Evolutionary conservation across 139 green algal genomes (phyloP).

Genomic region (Micractinium sp.): DNA sequence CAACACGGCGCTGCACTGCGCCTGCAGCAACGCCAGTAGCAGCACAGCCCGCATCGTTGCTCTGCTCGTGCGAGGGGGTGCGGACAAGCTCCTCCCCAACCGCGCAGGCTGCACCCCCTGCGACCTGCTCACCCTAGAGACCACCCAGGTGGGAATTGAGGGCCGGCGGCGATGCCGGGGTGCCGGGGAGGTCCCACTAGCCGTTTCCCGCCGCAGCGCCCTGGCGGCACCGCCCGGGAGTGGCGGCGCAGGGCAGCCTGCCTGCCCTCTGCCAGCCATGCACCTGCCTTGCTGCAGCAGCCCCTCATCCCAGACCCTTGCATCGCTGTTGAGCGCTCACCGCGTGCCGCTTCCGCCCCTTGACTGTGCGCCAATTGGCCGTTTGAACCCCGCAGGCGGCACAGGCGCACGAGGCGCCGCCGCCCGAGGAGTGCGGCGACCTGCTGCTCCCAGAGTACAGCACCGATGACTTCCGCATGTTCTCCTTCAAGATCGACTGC

Average conservation of each 20-base stretch:
- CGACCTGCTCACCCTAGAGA: slow-evolving; percentile 25
- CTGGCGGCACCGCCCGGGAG: background rate
- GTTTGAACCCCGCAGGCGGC: background rate
- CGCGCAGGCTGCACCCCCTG: background rate
- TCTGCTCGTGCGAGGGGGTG: slow-evolving; percentile 13
- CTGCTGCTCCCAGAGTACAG: background rate
- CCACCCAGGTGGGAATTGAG: slow-evolving; percentile 5
- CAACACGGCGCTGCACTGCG: slow-evolving; percentile 24
- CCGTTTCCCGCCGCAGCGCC: background rate
- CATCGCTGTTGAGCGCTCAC: background rate
- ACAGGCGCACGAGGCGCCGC: background rate
- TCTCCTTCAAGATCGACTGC: slow-evolving; percentile 51
- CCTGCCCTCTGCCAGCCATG: background rate
- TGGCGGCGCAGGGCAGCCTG: background rate
- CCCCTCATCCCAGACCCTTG: background rate
- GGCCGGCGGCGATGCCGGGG: background rate
- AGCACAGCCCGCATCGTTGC: slow-evolving; percentile 16
- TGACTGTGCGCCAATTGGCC: no score
- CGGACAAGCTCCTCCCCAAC: background rate
- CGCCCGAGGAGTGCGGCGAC: background rate
- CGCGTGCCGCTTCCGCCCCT: background rate
- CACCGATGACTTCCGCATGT: slow-evolving; percentile 60
- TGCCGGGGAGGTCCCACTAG: background rate
- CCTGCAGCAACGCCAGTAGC: slow-evolving; percentile 19
- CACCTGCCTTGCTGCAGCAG: background rate